These are phyloP conservation scores for Apiospora hydei DNA, from an alignment of 2,329 filamentous ascomycete genomes.

Conservation along the genomic window DNA sequence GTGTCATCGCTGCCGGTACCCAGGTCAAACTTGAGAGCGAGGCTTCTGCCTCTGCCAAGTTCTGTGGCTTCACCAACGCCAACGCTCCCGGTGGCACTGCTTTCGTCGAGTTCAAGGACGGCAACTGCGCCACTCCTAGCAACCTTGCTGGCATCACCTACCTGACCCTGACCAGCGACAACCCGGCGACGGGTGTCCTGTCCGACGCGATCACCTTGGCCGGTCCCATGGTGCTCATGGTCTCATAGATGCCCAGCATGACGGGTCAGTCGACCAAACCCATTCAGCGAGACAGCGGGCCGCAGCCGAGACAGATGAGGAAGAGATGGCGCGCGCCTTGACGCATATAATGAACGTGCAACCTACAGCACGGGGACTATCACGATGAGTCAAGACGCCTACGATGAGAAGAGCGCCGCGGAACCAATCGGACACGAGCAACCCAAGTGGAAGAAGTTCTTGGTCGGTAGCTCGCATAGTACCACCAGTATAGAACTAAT, in stretches of 20 bases:
- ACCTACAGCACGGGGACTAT: neutral
- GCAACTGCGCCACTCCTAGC: slow-evolving; percentile 67
- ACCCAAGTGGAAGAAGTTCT: slow-evolving; percentile 22
- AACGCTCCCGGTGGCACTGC: slow-evolving; percentile 62
- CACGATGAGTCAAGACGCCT: slow-evolving; percentile 5
- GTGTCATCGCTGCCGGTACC: slow-evolving; percentile 49
- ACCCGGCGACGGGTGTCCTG: slow-evolving; percentile 57
- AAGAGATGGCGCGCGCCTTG: neutral
- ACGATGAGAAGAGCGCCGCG: slow-evolving; percentile 23
- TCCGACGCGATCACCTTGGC: slow-evolving; percentile 71
- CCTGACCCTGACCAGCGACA: slow-evolving; percentile 67
- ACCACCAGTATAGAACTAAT: slow-evolving; percentile 25
- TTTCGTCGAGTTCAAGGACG: slow-evolving; percentile 64
- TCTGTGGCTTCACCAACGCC: slow-evolving; percentile 74
- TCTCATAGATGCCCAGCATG: slow-evolving; percentile 48
- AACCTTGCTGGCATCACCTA: slow-evolving; percentile 70
- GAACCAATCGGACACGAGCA: slow-evolving; percentile 10
- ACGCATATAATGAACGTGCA: slow-evolving; percentile 8
- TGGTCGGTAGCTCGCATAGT: slow-evolving; percentile 26
- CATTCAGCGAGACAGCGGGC: neutral
- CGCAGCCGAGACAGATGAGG: slow-evolving; percentile 5
- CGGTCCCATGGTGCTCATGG: slow-evolving; percentile 65
- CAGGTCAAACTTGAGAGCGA: slow-evolving; percentile 58
- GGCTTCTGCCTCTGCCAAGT: slow-evolving; percentile 58
- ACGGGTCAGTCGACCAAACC: neutral